Percentiles rank a stretch among this genome's conserved stretches.
Conservation (phyloP, 169 alveolate genomes). For the Miamiensis avidus region DNA sequence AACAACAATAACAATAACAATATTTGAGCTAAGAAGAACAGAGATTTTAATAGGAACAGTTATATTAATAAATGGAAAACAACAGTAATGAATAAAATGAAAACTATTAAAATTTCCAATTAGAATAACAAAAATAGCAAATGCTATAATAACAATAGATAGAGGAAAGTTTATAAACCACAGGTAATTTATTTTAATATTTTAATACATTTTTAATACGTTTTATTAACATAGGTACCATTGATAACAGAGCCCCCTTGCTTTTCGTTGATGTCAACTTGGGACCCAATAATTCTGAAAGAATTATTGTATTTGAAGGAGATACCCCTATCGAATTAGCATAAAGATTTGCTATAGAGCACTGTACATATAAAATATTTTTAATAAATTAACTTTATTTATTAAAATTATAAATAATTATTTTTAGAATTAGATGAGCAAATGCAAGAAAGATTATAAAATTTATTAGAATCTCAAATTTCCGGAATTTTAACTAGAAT, state of each 20-base stretch:
- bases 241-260: constrained; percentile 58
- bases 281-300: constrained; percentile 67
- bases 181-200: too few species aligned
- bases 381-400: not conserved
- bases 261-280: constrained; percentile 81
- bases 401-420: not conserved
- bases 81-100: too few species aligned
- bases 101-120: too few species aligned
- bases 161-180: too few species aligned
- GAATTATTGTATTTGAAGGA: constrained; percentile 78
- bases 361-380: constrained; percentile 36
- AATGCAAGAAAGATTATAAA: constrained; percentile 66
- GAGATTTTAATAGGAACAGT: not conserved
- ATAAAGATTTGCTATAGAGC: constrained; percentile 65
- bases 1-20: too few species aligned
- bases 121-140: too few species aligned
- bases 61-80: too few species aligned
- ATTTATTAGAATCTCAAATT: constrained; percentile 61
- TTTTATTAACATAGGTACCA: too few species aligned
- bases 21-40: too few species aligned
- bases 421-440: constrained; percentile 50
- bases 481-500: constrained; percentile 63
- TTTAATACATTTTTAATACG: too few species aligned
- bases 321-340: constrained; percentile 78
- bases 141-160: not conserved